A percentile compares a stretch with the other conserved stretches of the same genome.
Conservation (phyloP, 257 asterid species). For the Anisodus tanguticus region DNA sequence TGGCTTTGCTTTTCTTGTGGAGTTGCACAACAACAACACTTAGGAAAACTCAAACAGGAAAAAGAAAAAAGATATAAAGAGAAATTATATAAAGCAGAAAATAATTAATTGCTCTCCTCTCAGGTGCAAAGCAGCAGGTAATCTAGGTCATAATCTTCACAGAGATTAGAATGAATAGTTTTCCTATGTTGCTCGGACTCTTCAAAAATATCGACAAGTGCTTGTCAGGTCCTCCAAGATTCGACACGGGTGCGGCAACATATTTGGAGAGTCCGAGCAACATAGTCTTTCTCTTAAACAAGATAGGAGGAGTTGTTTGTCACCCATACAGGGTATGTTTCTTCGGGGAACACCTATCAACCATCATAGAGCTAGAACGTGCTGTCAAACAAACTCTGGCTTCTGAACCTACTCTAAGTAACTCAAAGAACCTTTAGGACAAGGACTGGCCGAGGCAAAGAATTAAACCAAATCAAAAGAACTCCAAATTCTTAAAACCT, state of each 20-base stretch:
- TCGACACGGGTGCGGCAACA: too few relatives aligned
- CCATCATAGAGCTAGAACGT: background rate
- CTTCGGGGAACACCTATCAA: background rate
- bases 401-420: background rate
- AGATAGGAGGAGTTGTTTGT: background rate
- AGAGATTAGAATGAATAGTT: background rate
- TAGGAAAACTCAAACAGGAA: background rate
- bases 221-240: too few relatives aligned
- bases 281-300: background rate
- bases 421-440: slow-evolving; percentile 8
- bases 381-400: background rate
- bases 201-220: too few relatives aligned
- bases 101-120: background rate
- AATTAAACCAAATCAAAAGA: background rate
- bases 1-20: background rate
- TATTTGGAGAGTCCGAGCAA: too few relatives aligned
- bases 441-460: background rate
- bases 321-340: background rate
- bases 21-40: background rate
- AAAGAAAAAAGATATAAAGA: background rate
- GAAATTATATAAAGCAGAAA: background rate
- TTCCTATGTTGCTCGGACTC: too few relatives aligned
- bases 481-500: background rate
- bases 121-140: background rate
- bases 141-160: background rate